These are phyloP conservation scores for Amoebophrya sp. DNA, from an alignment of 169 alveolate genomes.

Conservation along the genomic window DNA sequence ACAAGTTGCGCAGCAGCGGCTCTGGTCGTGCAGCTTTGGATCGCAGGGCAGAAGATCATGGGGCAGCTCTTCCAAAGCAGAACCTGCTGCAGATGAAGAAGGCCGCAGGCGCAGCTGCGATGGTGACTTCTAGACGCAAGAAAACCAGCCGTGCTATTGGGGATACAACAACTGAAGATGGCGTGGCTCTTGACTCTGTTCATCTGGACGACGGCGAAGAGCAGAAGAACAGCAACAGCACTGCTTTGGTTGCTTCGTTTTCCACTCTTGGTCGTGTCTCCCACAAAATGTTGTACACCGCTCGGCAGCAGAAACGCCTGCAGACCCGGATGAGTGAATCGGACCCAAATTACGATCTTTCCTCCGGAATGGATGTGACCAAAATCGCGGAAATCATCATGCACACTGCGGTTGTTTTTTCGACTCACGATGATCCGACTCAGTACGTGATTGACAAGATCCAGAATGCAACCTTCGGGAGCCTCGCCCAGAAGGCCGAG, in stretches of 20 bases:
- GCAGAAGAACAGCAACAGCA: not conserved
- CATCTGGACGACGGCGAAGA: not conserved
- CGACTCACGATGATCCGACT: not conserved
- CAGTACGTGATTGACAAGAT: not conserved
- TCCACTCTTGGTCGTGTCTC: not conserved
- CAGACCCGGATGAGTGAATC: not conserved
- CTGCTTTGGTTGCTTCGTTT: not conserved
- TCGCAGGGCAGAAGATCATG: not conserved
- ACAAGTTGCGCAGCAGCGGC: constrained; percentile 3
- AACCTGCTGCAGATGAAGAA: not conserved
- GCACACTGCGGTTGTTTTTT: not conserved
- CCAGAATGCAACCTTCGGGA: not conserved
- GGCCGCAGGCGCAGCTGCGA: constrained; percentile 10
- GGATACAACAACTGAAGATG: not conserved
- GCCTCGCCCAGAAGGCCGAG: not conserved
- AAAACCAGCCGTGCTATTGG: not conserved
- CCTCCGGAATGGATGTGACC: not conserved
- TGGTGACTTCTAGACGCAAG: not conserved
- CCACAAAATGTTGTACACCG: not conserved
- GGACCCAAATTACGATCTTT: not conserved
- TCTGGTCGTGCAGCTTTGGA: not conserved
- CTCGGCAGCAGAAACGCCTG: constrained; percentile 3
- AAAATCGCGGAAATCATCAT: not conserved
- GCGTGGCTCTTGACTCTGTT: not conserved
- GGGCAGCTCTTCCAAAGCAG: not conserved